Conservation (phyloP, 495 filamentous ascomycete species). For the Clohesyomyces aquaticus region DNA sequence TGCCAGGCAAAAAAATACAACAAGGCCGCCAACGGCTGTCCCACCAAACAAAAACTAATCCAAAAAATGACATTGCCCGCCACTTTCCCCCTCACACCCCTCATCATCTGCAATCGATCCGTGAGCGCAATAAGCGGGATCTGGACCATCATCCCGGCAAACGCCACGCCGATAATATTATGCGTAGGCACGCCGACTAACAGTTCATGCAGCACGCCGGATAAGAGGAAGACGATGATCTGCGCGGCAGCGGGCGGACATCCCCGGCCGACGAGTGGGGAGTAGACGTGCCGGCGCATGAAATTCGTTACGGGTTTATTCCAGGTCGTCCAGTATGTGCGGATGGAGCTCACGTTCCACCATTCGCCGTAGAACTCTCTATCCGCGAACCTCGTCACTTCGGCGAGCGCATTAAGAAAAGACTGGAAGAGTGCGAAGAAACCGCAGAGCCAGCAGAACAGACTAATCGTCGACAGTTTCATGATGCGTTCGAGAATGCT, state of each 20-base stretch:
- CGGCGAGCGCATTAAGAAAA: conserved; percentile 84
- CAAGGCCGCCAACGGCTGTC: conserved; percentile 86
- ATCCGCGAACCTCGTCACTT: conserved; percentile 87
- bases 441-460: conserved; percentile 94
- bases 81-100: conserved; percentile 69
- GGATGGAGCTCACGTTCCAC: conserved; percentile 91
- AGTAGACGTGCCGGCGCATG: conserved; percentile 91
- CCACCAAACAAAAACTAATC: conserved; percentile 90
- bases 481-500: conserved; percentile 86
- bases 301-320: conserved; percentile 96
- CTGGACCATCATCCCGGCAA: conserved; percentile 90
- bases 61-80: conserved; percentile 94
- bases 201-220: conserved; percentile 86
- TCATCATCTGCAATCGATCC: conserved; percentile 73
- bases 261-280: conserved; percentile 80
- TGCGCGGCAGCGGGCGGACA: conserved; percentile 70
- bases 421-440: conserved; percentile 97
- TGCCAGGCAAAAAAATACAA: conserved; percentile 99
- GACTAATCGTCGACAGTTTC: conserved; percentile 90
- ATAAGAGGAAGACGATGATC: conserved; percentile 79
- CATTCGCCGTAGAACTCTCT: conserved; percentile 94
- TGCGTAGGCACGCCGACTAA: conserved; percentile 95
- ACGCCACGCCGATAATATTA: conserved; percentile 93
- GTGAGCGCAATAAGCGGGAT: conserved; percentile 86
- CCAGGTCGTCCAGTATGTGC: conserved; percentile 93